phyloP scores from a whole-genome alignment of 2,329 filamentous ascomycete species.

The Trichoderma arundinaceum region DNA sequence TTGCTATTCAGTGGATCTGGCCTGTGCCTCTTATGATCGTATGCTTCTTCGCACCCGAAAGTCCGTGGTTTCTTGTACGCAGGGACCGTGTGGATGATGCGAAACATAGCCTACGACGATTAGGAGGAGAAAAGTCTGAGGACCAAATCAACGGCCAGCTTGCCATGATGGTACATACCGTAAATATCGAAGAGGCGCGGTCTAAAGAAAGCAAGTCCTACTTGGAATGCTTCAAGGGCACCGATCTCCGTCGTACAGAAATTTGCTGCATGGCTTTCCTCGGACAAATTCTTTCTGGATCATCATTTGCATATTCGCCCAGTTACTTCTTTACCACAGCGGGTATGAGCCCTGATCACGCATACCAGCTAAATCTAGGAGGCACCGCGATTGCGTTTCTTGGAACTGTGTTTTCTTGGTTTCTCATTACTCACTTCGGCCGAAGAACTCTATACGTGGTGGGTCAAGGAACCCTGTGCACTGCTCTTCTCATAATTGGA shows the following conservation, averaged over 20 bases:
- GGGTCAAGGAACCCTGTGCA: constrained; percentile 50
- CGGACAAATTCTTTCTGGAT: constrained; percentile 24
- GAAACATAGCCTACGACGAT: constrained; percentile 40
- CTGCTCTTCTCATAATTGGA: constrained; percentile 49
- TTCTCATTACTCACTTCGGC: constrained; percentile 48
- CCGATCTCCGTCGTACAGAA: constrained; percentile 57
- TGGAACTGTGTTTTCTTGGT: constrained; percentile 54
- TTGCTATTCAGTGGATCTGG: constrained; percentile 28
- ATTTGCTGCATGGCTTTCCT: constrained; percentile 47
- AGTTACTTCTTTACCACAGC: constrained; percentile 48
- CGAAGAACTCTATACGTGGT: constrained; percentile 52
- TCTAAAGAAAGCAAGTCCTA: constrained; percentile 48
- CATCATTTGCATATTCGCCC: constrained; percentile 45
- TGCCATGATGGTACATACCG: constrained; percentile 51
- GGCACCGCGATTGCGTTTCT: constrained; percentile 49
- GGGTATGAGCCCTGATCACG: constrained; percentile 40
- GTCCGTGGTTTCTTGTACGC: constrained; percentile 49
- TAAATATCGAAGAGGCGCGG: constrained; percentile 48
- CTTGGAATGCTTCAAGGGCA: constrained; percentile 51
- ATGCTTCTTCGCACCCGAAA: constrained; percentile 41
- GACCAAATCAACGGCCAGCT: constrained; percentile 37
- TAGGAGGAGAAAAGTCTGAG: constrained; percentile 36
- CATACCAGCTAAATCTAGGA: constrained; percentile 47
- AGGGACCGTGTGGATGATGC: constrained; percentile 39
- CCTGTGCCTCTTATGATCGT: constrained; percentile 38